phyloP scores from a whole-genome alignment of 139 green algal genomes.

The Marvania coccoides region DNA sequence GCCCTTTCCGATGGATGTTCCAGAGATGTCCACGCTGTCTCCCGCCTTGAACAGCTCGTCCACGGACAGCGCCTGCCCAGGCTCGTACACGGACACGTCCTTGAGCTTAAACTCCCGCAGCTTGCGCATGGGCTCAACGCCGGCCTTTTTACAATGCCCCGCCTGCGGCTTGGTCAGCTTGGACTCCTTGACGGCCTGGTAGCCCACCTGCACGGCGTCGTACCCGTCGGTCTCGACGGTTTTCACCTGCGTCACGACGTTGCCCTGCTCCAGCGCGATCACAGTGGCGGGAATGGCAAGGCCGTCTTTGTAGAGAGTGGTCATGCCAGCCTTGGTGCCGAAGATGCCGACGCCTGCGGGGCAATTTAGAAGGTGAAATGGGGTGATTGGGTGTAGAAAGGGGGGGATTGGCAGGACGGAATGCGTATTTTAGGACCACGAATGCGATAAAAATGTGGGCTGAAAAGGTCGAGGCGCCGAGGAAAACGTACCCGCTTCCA shows the following conservation, averaged over 20 bases:
- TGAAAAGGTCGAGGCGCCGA: too few species aligned
- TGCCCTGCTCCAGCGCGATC: conserved; percentile 83
- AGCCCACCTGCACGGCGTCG: conserved; percentile 82
- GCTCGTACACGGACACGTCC: conserved; percentile 49
- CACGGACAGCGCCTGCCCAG: conserved; percentile 76
- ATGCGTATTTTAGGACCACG: too few species aligned
- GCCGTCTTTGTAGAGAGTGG: conserved; percentile 69
- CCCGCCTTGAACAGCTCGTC: conserved; percentile 89
- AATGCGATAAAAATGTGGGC: too few species aligned
- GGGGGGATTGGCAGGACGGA: neutral
- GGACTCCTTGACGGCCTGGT: conserved; percentile 59
- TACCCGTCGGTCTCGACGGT: conserved; percentile 90
- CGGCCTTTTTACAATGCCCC: conserved; percentile 86
- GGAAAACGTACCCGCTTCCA: too few species aligned
- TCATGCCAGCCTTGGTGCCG: conserved; percentile 98
- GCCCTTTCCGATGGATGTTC: conserved; percentile 84
- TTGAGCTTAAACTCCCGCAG: conserved; percentile 89
- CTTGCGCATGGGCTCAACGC: conserved; percentile 63
- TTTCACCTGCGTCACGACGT: conserved; percentile 92
- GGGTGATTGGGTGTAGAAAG: neutral
- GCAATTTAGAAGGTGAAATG: too few species aligned
- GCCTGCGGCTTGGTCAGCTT: conserved; percentile 90
- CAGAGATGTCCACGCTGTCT: conserved; percentile 86
- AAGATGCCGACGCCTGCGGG: conserved; percentile 24
- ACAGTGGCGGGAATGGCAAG: conserved; percentile 80